Evolutionary conservation across 371 early-diverging fungal genomes (phyloP).

Genomic region (Apophysomyces variabilis): DNA sequence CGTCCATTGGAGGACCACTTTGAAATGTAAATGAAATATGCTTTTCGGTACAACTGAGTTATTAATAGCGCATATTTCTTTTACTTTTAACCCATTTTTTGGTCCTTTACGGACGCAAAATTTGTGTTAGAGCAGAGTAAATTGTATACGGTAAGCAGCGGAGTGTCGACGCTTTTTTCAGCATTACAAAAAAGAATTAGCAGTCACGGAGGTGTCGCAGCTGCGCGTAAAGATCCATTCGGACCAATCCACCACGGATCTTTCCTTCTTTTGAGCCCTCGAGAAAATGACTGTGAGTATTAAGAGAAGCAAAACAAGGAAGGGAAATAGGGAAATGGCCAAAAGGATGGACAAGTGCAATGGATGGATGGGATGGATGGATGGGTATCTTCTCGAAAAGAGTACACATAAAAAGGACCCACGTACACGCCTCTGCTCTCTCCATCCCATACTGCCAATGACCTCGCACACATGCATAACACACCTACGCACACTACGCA

Average conservation of each 20-base stretch:
- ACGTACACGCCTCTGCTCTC: no score
- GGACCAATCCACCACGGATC: not conserved
- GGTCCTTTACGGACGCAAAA: no score
- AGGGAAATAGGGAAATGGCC: not conserved
- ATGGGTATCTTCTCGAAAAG: not conserved
- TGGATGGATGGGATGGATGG: conserved; percentile 12
- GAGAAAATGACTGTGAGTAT: conserved; percentile 11
- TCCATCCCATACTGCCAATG: no score
- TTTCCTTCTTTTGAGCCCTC: conserved; percentile 11
- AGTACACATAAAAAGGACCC: not conserved
- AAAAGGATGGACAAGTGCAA: not conserved
- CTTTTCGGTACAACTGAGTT: no score
- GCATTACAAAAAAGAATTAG: not conserved
- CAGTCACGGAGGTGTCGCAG: not conserved
- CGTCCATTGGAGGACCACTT: no score
- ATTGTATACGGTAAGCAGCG: no score
- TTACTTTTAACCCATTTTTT: no score
- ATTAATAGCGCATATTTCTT: no score
- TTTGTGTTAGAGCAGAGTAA: no score
- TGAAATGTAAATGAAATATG: no score
- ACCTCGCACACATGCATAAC: no score
- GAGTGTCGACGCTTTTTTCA: no score
- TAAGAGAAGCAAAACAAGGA: not conserved
- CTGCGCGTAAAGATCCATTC: not conserved
- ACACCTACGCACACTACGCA: not conserved